These are phyloP conservation scores for Pistacia vera DNA, from an alignment of 345 rosid species.

Conservation along the genomic window DNA sequence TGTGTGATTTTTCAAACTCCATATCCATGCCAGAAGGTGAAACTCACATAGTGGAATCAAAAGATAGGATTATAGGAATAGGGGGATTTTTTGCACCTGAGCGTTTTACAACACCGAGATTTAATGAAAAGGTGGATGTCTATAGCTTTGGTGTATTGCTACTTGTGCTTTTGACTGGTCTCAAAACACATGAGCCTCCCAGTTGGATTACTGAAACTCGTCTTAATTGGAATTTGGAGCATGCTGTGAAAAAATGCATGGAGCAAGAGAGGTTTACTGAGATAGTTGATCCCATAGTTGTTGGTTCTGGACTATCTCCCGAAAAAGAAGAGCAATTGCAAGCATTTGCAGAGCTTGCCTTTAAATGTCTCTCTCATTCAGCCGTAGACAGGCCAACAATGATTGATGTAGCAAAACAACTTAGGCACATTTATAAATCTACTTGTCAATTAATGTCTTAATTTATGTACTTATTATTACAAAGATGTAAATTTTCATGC, in stretches of 20 bases:
- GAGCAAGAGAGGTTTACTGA: not conserved
- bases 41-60: not conserved
- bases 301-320: conserved; percentile 6
- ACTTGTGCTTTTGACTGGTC: conserved; percentile 15
- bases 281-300: conserved; percentile 14
- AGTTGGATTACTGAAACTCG: not conserved
- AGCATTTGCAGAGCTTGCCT: not conserved
- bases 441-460: too few relatives aligned
- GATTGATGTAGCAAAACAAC: conserved; percentile 26
- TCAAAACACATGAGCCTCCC: too few relatives aligned
- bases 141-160: conserved; percentile 22
- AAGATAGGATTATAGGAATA: not conserved
- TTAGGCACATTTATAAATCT: not conserved
- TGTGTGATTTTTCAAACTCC: conserved; percentile 8
- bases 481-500: too few relatives aligned
- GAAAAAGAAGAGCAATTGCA: not conserved
- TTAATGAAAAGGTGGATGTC: conserved; percentile 35
- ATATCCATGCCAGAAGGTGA: conserved; percentile 9
- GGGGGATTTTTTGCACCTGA: conserved; percentile 15
- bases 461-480: too few relatives aligned
- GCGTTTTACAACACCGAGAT: not conserved
- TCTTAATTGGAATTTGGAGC: too few relatives aligned
- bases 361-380: not conserved
- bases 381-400: conserved; percentile 27
- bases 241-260: not conserved